These are phyloP conservation scores for Pilatotrama ljubarskyi DNA, from an alignment of 768 basidiomycete genomes.

Conservation along the genomic window DNA sequence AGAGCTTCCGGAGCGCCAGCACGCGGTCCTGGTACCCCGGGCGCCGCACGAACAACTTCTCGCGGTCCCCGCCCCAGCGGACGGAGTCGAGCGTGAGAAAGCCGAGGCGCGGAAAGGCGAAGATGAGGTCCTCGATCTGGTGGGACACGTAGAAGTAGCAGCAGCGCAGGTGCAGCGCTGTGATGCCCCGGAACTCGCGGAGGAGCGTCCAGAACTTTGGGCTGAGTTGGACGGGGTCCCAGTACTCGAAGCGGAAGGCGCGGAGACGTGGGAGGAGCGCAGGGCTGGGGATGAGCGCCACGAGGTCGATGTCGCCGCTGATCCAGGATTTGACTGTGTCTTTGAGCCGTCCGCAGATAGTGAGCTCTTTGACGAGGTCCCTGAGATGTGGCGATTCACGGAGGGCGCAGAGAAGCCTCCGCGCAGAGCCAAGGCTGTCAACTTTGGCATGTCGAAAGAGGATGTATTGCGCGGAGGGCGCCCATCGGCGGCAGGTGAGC, in stretches of 20 bases:
- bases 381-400: not conserved
- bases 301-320: not conserved
- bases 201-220: not conserved
- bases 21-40: not conserved
- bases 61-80: not conserved
- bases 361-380: not conserved
- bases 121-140: not conserved
- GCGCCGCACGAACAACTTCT: not conserved
- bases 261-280: not conserved
- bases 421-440: not conserved
- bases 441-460: not conserved
- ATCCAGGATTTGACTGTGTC: not conserved
- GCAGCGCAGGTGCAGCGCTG: slow-evolving; percentile 4
- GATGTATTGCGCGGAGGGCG: not conserved
- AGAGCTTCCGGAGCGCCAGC: not conserved
- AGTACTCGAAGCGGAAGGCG: not conserved
- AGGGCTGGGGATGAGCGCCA: not conserved
- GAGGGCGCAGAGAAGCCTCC: not conserved
- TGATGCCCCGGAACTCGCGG: not conserved
- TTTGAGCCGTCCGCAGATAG: not conserved
- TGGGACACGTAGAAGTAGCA: not conserved
- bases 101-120: not conserved
- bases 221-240: not conserved
- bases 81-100: slow-evolving; percentile 4
- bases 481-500: not conserved